Evolutionary conservation across 75 land plant genomes (phyloP), one percentile per base, ranked within the genome.

Genomic region (Pinus albicaulis): DNA sequence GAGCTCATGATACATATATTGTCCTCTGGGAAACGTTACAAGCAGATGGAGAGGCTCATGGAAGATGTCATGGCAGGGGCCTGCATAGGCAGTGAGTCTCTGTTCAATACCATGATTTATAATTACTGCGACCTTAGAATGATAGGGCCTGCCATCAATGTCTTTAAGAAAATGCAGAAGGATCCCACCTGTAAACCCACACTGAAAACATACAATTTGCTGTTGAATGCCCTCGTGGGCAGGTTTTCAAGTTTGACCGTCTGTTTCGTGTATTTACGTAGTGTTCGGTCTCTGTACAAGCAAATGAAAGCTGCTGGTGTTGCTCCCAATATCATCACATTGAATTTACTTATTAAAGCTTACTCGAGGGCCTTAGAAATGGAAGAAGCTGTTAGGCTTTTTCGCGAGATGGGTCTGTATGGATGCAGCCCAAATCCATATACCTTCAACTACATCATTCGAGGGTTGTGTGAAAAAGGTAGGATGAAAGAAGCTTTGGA

Each of bases 341-440:
- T 88, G 78, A 90, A 90, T 71, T 68, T 83, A 74, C 80, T 90
- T 15, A 83, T 90, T n/a, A 88, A 90, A 64, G 92, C 92, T 1
- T 83, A 85, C 75, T 76, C 92, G 0, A 83, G 56, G 55, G 86
- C 90, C 72, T 52, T 81, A 57, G 84, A 85, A 53, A 79, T 90
- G 76, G 90, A 90, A 56, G 86, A 85, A 34, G 92, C 92, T 5
- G 44, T 90, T 8, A 25, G 84, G 71, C 60, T 83, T 56, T 88
- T 79, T 82, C 78, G 78, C 2, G 90, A 88, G 41, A 88, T 90
- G 92, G 84, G 86, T 17, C 76, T 90, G 70, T 90, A 90, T 76
- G 86, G 84, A 16, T 83, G 86, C 70, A 86, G 82, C 53, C 90
- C 92, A 0, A 80, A 88, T 78, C 77, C 65, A 5, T 82, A 80